Conservation (phyloP, 768 basidiomycete genomes). For the Tephrocybe sp. region DNA sequence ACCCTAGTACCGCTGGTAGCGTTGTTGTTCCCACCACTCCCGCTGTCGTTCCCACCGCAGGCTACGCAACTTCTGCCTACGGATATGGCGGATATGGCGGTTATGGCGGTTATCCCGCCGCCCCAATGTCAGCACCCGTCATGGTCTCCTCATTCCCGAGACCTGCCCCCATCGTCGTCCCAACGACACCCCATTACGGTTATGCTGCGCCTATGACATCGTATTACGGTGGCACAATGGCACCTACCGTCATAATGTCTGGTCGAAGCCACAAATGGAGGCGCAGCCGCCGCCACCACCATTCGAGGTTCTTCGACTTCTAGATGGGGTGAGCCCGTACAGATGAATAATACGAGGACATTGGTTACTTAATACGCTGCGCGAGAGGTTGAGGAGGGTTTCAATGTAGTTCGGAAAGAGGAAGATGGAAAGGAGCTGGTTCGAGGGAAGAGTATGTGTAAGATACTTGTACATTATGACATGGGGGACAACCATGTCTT, state of each 20-base stretch:
- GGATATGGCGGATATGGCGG: conserved; percentile 10
- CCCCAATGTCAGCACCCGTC: conserved; percentile 14
- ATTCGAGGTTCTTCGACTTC: conserved; percentile 14
- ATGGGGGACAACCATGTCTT: conserved; percentile 16
- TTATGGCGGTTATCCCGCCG: conserved; percentile 5
- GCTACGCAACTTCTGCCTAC: conserved; percentile 12
- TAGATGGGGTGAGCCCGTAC: conserved; percentile 1
- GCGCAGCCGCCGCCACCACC: conserved; percentile 12
- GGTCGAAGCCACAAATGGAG: conserved; percentile 7
- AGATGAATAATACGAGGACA: background rate
- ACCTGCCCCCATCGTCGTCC: conserved; percentile 14
- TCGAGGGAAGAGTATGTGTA: conserved; percentile 8
- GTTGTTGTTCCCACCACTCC: conserved; percentile 16
- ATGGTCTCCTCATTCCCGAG: conserved; percentile 9
- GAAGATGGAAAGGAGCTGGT: conserved; percentile 1
- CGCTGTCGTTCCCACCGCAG: conserved; percentile 7
- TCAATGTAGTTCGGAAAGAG: background rate
- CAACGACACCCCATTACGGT: conserved; percentile 6
- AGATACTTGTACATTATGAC: conserved; percentile 16
- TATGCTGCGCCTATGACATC: conserved; percentile 9
- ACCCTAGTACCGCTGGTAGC: conserved; percentile 17
- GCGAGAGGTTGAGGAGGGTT: background rate
- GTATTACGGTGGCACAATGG: conserved; percentile 10
- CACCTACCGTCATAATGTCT: conserved; percentile 16
- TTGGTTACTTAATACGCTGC: background rate